A percentile compares a stretch with the other conserved stretches of the same genome.
Evolutionary conservation across 257 asterid species (phyloP).

Genomic region (Sherardia arvensis): DNA sequence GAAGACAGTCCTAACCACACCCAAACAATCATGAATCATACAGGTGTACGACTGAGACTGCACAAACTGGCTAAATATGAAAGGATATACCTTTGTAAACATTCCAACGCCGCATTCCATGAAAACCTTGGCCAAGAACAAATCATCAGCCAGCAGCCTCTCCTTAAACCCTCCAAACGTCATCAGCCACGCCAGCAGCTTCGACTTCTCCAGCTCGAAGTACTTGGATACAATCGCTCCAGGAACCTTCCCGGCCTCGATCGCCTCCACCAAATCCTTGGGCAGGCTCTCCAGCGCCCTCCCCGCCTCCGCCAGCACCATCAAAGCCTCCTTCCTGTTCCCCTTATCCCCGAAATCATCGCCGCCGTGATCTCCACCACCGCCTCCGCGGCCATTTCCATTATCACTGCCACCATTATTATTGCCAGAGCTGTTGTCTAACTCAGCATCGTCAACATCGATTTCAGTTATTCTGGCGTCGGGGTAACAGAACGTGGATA

Average conservation of each 20-base stretch:
- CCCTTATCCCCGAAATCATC: conserved; percentile 31
- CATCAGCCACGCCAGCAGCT: conserved; percentile 60
- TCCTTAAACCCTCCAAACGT: conserved; percentile 87
- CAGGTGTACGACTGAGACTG: not conserved
- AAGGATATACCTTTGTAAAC: conserved; percentile 64
- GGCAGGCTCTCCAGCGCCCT: conserved; percentile 82
- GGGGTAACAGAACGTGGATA: conserved; percentile 23
- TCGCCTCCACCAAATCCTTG: conserved; percentile 69
- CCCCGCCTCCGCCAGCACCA: conserved; percentile 57
- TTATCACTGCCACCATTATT: not conserved
- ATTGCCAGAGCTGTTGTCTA: conserved; percentile 5
- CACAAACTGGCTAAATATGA: not conserved
- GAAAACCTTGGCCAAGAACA: conserved; percentile 72
- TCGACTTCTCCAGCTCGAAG: conserved; percentile 66
- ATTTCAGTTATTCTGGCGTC: conserved; percentile 21
- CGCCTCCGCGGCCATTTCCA: conserved; percentile 23
- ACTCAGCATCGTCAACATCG: conserved; percentile 9
- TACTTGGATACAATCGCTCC: conserved; percentile 53
- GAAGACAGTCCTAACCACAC: not conserved
- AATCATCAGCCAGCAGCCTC: conserved; percentile 92
- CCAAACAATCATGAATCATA: not conserved
- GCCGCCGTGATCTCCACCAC: conserved; percentile 22
- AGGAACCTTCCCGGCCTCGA: conserved; percentile 61
- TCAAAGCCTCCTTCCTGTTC: conserved; percentile 42
- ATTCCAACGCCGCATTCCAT: conserved; percentile 95